Evolutionary conservation across 805 yeast species (phyloP), one percentile per base, ranked within the genome.

Genomic region (Ogataea chonburiensis): DNA sequence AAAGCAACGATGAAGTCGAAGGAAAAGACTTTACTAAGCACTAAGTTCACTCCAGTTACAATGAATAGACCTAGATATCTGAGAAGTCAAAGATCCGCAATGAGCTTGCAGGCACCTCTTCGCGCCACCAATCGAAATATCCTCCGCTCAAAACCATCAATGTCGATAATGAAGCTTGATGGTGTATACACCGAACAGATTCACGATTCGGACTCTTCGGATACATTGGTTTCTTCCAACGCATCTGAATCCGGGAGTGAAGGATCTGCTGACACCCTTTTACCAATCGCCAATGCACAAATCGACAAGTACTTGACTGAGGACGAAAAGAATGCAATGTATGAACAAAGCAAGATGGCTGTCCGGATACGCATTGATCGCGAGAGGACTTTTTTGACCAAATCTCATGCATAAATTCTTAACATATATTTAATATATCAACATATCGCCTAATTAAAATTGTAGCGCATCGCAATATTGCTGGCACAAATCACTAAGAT

Each of bases 1-100:
- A 73, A 71, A 47, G 80, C 78, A 3, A 55, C 67, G 16, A 37
- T 69, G 28, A 50, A 44, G 30, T 40, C 58, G 2, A 56, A 53
- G 40, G 48, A 38, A 27, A 38, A 34, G 13, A 28, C n/a, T 23
- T 13, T 26, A 21, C 16, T 21, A 17, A 30, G 24, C 14, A 31
- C 36, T 13, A 31, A 24, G 11, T 13, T 38, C 7, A 26, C 24
- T 12, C 21, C 34, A 6, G 4, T 34, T 9, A 38, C 48, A 18
- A 38, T 17, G 9, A 17, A 10, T 16, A 37, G 28, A 25, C 18
- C 31, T 4, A 46, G 37, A 13, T 35, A 40, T 16, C 19, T 49
- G 7, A 51, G 45, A 34, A 34, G 40, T 4, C 50, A 45, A 28
- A 38, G 38, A 25, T 47, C 55, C 12, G 34, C 32, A 11, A 24